These are phyloP conservation scores for Cladophialophora immunda DNA, from an alignment of 2,329 filamentous ascomycete species.

Conservation along the genomic window DNA sequence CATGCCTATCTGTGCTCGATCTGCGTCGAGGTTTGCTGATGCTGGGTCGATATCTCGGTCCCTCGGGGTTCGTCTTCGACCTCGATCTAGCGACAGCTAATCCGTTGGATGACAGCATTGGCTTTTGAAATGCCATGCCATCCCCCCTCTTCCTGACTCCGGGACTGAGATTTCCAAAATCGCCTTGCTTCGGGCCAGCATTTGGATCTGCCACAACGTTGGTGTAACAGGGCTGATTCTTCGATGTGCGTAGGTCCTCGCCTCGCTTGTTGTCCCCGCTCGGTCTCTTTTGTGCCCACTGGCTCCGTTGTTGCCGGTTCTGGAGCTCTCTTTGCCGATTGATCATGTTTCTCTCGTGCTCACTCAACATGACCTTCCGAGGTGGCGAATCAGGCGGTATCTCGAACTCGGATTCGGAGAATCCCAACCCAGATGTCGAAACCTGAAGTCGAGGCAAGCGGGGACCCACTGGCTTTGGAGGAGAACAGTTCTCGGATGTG, in stretches of 20 bases:
- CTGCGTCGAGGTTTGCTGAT: constrained; percentile 22
- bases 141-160: constrained; percentile 2
- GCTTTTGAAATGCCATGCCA: constrained; percentile 1
- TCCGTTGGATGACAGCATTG: not conserved
- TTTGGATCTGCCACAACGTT: constrained; percentile 29
- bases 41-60: constrained; percentile 8
- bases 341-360: constrained; percentile 41
- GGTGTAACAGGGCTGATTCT: constrained; percentile 25
- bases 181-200: constrained; percentile 23
- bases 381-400: constrained; percentile 40
- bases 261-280: constrained; percentile 20
- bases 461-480: constrained; percentile 31
- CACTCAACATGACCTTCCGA: constrained; percentile 42
- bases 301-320: constrained; percentile 29
- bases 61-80: constrained; percentile 33
- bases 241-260: constrained; percentile 13
- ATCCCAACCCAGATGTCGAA: constrained; percentile 41
- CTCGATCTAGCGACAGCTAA: constrained; percentile 18
- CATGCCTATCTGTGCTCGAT: constrained; percentile 23
- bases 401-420: constrained; percentile 42
- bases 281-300: constrained; percentile 25
- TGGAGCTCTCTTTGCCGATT: constrained; percentile 40
- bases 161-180: constrained; percentile 26
- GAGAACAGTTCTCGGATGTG: constrained; percentile 12
- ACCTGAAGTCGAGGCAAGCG: constrained; percentile 41